A percentile compares a stretch with the other conserved stretches of the same genome.
Conservation (phyloP, 129 eudicot genomes). For the Pulicaria dysenterica region DNA sequence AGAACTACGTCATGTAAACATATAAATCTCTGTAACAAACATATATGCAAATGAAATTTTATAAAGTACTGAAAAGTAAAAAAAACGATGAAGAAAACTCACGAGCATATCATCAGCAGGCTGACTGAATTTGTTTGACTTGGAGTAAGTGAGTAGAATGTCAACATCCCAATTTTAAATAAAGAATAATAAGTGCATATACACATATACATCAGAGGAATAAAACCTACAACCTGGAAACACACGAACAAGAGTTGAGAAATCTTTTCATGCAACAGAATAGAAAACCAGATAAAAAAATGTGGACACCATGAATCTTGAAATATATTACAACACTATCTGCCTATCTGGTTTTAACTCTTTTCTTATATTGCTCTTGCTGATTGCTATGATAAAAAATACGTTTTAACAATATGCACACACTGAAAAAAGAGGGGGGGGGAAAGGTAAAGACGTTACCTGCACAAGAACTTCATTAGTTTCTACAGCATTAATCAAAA, state of each 20-base stretch:
- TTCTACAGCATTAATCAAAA: slow-evolving; percentile 53
- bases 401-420: no score
- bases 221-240: slow-evolving; percentile 63
- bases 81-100: slow-evolving; percentile 29
- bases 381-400: slow-evolving; percentile 12
- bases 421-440: neutral
- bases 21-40: neutral
- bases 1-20: slow-evolving; percentile 14
- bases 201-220: slow-evolving; percentile 89
- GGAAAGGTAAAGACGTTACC: slow-evolving; percentile 43
- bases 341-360: slow-evolving; percentile 32
- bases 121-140: slow-evolving; percentile 94
- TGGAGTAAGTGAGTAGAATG: slow-evolving; percentile 84
- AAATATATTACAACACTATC: neutral
- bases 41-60: neutral
- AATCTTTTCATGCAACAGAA: no score
- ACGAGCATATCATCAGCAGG: slow-evolving; percentile 94
- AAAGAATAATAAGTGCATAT: slow-evolving; percentile 84
- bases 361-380: slow-evolving; percentile 46
- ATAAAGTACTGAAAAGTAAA: slow-evolving; percentile 7
- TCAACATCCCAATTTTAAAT: slow-evolving; percentile 80
- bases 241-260: slow-evolving; percentile 8
- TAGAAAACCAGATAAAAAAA: neutral
- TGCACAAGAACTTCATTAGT: slow-evolving; percentile 71
- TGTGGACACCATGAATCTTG: neutral